These are phyloP conservation scores for Fallopia convolvulus DNA, from an alignment of 148 eudicot species.

Conservation along the genomic window DNA sequence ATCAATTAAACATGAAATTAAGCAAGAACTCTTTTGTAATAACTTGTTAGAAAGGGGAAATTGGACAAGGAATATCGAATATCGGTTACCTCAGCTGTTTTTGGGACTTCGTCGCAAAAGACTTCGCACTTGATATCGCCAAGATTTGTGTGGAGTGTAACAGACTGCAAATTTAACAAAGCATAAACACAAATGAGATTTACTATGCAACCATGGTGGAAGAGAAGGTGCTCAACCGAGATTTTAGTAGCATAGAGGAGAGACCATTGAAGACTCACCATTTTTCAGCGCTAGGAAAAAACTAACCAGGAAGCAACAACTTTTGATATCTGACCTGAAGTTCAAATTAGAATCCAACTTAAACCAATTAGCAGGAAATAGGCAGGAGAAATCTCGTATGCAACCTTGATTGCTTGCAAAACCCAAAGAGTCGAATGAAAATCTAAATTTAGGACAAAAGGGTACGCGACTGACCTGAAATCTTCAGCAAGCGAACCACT, in stretches of 20 bases:
- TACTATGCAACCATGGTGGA: not conserved
- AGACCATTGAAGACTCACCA: not conserved
- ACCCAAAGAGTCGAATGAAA: too few relatives aligned
- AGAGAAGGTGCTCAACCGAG: not conserved
- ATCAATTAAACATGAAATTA: not conserved
- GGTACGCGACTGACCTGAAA: too few relatives aligned
- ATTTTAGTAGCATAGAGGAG: not conserved
- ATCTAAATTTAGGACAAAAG: too few relatives aligned
- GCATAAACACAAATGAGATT: not conserved
- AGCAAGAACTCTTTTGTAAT: not conserved
- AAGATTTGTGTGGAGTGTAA: conserved; percentile 82
- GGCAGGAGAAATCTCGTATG: too few relatives aligned
- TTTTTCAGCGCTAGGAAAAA: not conserved
- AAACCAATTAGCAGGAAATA: too few relatives aligned
- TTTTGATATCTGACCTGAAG: too few relatives aligned
- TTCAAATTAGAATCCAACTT: too few relatives aligned
- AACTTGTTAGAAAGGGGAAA: not conserved
- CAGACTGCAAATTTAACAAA: conserved; percentile 39
- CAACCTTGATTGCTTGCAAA: too few relatives aligned
- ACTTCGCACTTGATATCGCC: conserved; percentile 92
- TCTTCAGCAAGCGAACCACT: too few relatives aligned
- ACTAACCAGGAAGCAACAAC: not conserved
- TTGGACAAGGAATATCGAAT: not conserved
- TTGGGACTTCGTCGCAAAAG: conserved; percentile 78
- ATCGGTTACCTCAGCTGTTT: conserved; percentile 58